A percentile compares a stretch with the other conserved stretches of the same genome.
These are phyloP conservation scores for Debaryomycetaceae sp. DNA, from an alignment of 1,139 yeast genomes.

Conservation along the genomic window DNA sequence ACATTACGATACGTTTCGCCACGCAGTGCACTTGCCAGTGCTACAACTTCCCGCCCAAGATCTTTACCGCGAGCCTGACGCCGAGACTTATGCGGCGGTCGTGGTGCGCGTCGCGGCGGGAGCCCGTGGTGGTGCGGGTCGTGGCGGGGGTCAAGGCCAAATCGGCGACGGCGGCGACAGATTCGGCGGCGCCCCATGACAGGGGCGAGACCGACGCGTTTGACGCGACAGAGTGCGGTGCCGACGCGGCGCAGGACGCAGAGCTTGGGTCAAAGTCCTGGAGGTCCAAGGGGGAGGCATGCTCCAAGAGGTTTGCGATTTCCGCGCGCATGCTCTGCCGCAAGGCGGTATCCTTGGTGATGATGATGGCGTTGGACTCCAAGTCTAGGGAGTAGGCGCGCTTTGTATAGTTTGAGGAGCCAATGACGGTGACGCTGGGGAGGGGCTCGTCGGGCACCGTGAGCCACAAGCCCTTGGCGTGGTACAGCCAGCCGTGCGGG, in stretches of 20 bases:
- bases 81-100: conserved; percentile 50
- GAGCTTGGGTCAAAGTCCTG: conserved; percentile 51
- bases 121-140: conserved; percentile 1
- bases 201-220: conserved; percentile 7
- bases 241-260: too few relatives aligned
- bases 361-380: conserved; percentile 73
- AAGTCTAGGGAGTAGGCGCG: conserved; percentile 82
- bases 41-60: conserved; percentile 56
- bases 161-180: conserved; percentile 5
- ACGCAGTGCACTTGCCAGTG: neutral
- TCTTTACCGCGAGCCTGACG: conserved; percentile 53
- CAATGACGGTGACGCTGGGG: conserved; percentile 74
- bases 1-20: neutral
- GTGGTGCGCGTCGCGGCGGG: conserved; percentile 16
- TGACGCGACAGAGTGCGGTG: too few relatives aligned
- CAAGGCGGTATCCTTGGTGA: conserved; percentile 58
- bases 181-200: conserved; percentile 4
- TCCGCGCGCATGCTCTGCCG: conserved; percentile 51
- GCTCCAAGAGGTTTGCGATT: conserved; percentile 44
- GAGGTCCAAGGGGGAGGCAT: conserved; percentile 41
- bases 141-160: conserved; percentile 2
- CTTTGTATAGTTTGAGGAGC: conserved; percentile 88
- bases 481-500: conserved; percentile 90
- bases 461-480: conserved; percentile 96
- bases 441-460: conserved; percentile 43